phyloP scores from a whole-genome alignment of 495 filamentous ascomycete species.

The Podospora conica region DNA sequence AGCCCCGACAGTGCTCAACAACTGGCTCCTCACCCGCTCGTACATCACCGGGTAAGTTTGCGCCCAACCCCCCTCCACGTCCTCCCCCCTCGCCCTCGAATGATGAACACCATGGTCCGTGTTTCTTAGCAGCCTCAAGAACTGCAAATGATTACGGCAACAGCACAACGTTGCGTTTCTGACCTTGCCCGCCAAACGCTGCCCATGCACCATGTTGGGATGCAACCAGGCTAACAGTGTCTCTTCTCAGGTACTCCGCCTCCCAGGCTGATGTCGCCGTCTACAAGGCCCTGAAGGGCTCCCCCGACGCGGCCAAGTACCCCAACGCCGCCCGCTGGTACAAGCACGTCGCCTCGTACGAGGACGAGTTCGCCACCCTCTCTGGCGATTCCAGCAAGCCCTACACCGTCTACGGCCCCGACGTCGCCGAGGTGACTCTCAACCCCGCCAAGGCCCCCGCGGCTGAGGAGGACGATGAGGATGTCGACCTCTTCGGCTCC shows the following conservation, averaged over 20 bases:
- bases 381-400: constrained; percentile 84
- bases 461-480: constrained; percentile 62
- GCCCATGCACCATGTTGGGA: not conserved
- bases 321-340: constrained; percentile 95
- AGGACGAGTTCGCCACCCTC: constrained; percentile 84
- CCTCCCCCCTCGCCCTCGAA: constrained; percentile 23
- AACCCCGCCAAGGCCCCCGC: constrained; percentile 84
- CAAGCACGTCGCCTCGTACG: constrained; percentile 91
- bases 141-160: constrained; percentile 78
- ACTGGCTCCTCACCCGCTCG: constrained; percentile 81
- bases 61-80: not conserved
- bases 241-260: constrained; percentile 58
- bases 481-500: constrained; percentile 82
- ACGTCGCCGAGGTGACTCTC: constrained; percentile 61
- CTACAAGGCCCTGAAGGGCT: constrained; percentile 78
- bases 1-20: constrained; percentile 70
- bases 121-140: constrained; percentile 99
- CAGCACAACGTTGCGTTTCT: constrained; percentile 76
- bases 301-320: constrained; percentile 77
- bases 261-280: constrained; percentile 93
- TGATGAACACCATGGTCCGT: constrained; percentile 98
- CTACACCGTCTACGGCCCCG: constrained; percentile 88
- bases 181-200: constrained; percentile 40
- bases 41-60: constrained; percentile 82
- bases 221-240: constrained; percentile 6